Evolutionary conservation across 2,329 filamentous ascomycete genomes (phyloP).

Genomic region (Cadophora luteo-olivacea): DNA sequence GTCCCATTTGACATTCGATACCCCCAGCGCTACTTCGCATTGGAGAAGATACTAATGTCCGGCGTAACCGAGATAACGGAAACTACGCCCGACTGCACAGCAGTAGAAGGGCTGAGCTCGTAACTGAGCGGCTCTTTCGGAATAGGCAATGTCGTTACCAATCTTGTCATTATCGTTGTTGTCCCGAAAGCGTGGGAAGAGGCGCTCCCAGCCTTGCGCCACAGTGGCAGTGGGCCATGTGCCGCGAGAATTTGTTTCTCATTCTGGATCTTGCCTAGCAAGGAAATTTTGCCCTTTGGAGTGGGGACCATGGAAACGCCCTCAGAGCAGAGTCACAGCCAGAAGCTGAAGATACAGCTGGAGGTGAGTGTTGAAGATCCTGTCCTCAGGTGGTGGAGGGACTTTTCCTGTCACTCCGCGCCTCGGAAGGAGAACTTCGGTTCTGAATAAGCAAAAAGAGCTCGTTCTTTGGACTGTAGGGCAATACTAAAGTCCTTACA

Average conservation of each 20-base stretch:
- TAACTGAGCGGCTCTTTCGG: background rate
- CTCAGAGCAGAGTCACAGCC: no score
- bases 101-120: constrained; percentile 1
- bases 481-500: no score
- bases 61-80: background rate
- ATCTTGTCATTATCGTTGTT: background rate
- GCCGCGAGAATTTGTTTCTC: background rate
- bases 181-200: background rate
- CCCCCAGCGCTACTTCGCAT: background rate
- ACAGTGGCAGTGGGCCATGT: background rate
- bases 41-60: background rate
- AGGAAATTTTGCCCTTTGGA: constrained; percentile 13
- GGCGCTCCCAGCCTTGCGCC: constrained; percentile 1
- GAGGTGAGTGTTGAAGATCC: no score
- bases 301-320: no score
- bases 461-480: no score
- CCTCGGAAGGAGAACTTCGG: no score
- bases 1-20: background rate
- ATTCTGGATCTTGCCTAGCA: no score
- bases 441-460: no score
- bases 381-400: no score
- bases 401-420: no score
- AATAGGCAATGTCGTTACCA: background rate
- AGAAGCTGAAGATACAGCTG: no score
- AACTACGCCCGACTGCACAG: constrained; percentile 18